Evolutionary conservation across 768 basidiomycete genomes (phyloP).

Genomic region (Leccinum ochraceum): DNA sequence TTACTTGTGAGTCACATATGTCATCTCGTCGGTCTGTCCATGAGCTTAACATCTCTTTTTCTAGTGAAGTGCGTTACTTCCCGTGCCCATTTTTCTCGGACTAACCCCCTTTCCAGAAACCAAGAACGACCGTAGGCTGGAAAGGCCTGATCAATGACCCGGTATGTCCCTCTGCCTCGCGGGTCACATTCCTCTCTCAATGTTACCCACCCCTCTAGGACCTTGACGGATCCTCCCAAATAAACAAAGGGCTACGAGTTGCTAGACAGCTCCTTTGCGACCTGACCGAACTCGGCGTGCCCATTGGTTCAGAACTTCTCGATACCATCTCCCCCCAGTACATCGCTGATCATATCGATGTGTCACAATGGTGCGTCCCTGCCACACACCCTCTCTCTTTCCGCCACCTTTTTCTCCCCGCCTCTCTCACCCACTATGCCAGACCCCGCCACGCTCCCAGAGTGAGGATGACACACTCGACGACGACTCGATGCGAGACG

Average conservation of each 20-base stretch:
- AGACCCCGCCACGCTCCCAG: too few species aligned
- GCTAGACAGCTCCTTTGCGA: constrained; percentile 90
- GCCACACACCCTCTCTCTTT: too few species aligned
- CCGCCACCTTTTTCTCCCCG: too few species aligned
- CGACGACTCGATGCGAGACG: too few species aligned
- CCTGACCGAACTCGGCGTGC: constrained; percentile 85
- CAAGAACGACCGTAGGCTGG: constrained; percentile 96
- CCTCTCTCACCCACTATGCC: too few species aligned
- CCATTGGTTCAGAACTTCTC: constrained; percentile 92
- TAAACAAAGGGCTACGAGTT: constrained; percentile 93
- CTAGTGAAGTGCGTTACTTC: constrained; percentile 39
- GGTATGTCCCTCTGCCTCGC: constrained; percentile 13
- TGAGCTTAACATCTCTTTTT: constrained; percentile 36
- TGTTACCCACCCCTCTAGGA: constrained; percentile 38
- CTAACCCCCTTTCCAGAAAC: constrained; percentile 61
- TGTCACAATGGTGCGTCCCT: too few species aligned
- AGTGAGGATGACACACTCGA: too few species aligned
- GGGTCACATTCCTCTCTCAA: background rate
- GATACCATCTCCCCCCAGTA: constrained; percentile 86
- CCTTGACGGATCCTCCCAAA: constrained; percentile 91
- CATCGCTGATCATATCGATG: constrained; percentile 61
- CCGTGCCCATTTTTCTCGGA: background rate
- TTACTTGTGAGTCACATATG: constrained; percentile 77
- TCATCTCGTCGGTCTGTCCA: constrained; percentile 2
- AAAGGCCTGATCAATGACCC: constrained; percentile 96